Evolutionary conservation across 768 basidiomycete species (phyloP).

Genomic region (Russula earlei): DNA sequence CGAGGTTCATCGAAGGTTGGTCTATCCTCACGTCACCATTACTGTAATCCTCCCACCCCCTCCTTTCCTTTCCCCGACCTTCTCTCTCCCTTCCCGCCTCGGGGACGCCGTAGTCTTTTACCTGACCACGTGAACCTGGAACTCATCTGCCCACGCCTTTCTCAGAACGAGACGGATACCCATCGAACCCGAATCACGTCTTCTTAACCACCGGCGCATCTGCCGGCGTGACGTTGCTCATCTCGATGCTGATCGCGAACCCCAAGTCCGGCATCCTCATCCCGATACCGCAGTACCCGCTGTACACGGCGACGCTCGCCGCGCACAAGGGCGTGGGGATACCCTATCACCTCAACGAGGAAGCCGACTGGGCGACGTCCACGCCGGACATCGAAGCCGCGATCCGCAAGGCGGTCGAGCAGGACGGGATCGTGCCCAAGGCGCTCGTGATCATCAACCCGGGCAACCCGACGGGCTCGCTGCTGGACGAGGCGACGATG

Average conservation of each 20-base stretch:
- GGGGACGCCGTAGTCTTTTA: background rate
- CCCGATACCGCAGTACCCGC: constrained; percentile 96
- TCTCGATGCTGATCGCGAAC: constrained; percentile 66
- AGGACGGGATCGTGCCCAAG: constrained; percentile 56
- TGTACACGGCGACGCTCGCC: constrained; percentile 93
- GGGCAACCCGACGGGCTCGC: constrained; percentile 91
- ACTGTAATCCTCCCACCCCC: background rate
- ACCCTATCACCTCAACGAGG: constrained; percentile 85
- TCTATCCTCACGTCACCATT: constrained; percentile 10
- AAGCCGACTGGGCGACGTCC: constrained; percentile 75
- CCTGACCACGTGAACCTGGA: background rate
- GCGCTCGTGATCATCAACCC: constrained; percentile 98
- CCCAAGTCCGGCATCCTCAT: constrained; percentile 75
- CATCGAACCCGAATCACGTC: constrained; percentile 73
- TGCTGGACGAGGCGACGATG: constrained; percentile 67
- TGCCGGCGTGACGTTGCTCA: constrained; percentile 80
- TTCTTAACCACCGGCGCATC: constrained; percentile 96
- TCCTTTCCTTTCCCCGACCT: too few species aligned
- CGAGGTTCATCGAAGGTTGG: constrained; percentile 80
- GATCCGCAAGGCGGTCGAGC: constrained; percentile 52
- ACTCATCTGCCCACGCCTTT: background rate
- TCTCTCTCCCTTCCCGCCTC: background rate
- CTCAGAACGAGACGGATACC: constrained; percentile 82
- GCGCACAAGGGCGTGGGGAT: constrained; percentile 71
- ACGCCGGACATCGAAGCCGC: constrained; percentile 54